phyloP scores from a whole-genome alignment of 2,329 filamentous ascomycete species.

The Tolypocladium guangdongense region DNA sequence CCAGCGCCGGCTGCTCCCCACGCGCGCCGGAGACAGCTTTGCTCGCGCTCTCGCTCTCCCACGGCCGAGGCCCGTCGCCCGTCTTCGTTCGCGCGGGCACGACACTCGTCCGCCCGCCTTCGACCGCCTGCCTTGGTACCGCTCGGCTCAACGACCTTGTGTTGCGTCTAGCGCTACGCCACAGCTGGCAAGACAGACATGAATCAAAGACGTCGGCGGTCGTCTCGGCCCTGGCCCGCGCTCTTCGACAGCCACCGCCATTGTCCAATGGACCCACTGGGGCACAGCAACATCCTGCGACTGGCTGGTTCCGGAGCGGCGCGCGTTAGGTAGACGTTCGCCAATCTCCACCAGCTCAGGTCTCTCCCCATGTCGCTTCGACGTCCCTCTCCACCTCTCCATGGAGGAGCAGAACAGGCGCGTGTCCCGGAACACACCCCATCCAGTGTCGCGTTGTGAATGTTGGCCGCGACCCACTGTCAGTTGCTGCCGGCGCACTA shows the following conservation, averaged over 20 bases:
- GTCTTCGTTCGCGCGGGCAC: neutral
- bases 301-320: slow-evolving; percentile 5
- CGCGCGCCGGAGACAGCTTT: neutral
- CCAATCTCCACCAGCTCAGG: slow-evolving; percentile 10
- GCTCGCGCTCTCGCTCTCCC: neutral
- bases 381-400: too few relatives aligned
- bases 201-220: slow-evolving; percentile 3
- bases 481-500: slow-evolving; percentile 2
- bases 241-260: slow-evolving; percentile 6
- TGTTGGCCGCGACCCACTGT: neutral
- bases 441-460: neutral
- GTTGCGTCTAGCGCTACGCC: slow-evolving; percentile 1
- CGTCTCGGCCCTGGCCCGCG: slow-evolving; percentile 5
- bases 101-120: neutral
- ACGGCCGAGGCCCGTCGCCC: neutral
- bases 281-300: slow-evolving; percentile 5
- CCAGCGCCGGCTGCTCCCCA: neutral
- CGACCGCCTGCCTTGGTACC: neutral
- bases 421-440: neutral
- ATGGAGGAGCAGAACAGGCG: slow-evolving; percentile 5
- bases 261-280: slow-evolving; percentile 7
- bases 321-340: slow-evolving; percentile 3
- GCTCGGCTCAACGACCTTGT: slow-evolving; percentile 1
- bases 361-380: neutral
- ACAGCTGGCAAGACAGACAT: slow-evolving; percentile 2